Percentiles rank a stretch among this genome's conserved stretches.
Conservation (phyloP, 331 rosid species). For the Telfairia occidentalis region DNA sequence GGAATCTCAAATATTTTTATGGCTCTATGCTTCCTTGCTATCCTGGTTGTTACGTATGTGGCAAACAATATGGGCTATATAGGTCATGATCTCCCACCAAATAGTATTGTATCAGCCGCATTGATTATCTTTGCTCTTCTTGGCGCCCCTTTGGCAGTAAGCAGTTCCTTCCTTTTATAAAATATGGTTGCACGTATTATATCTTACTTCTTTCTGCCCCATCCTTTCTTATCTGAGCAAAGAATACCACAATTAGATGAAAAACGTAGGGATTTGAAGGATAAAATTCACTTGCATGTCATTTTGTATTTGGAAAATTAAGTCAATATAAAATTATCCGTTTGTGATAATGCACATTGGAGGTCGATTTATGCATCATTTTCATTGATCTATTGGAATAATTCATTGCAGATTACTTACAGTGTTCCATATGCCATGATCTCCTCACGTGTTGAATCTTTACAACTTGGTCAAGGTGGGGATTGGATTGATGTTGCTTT, state of each 20-base stretch:
- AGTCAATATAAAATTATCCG: not conserved
- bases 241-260: not conserved
- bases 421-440: constrained; percentile 87
- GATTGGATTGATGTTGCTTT: not conserved
- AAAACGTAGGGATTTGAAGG: not conserved
- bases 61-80: constrained; percentile 35
- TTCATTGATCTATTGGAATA: not conserved
- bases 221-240: not conserved
- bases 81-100: constrained; percentile 46
- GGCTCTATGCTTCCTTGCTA: constrained; percentile 64
- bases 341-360: not conserved
- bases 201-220: not conserved
- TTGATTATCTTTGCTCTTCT: constrained; percentile 40
- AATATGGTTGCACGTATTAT: constrained; percentile 34
- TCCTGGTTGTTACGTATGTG: constrained; percentile 56
- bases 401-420: constrained; percentile 64
- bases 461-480: constrained; percentile 89
- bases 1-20: constrained; percentile 64
- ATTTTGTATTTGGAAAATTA: not conserved
- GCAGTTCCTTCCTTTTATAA: constrained; percentile 32
- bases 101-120: constrained; percentile 49
- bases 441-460: constrained; percentile 66
- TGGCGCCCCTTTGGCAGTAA: constrained; percentile 13
- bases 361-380: not conserved
- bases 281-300: not conserved